These are phyloP conservation scores for Leucocoprinus sp. DNA, from an alignment of 768 basidiomycete genomes.

Conservation along the genomic window DNA sequence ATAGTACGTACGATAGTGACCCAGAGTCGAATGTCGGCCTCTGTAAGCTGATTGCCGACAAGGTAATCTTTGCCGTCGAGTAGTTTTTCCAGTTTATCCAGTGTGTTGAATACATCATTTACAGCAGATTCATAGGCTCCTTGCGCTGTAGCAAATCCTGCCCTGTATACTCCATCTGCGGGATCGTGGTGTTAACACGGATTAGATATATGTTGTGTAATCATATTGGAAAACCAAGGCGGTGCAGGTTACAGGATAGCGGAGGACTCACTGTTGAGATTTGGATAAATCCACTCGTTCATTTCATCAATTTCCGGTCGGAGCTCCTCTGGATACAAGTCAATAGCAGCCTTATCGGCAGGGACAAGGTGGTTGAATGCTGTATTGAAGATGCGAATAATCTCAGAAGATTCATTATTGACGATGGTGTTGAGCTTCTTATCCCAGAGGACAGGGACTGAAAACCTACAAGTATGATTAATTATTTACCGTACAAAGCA, in stretches of 20 bases:
- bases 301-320: constrained; percentile 73
- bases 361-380: constrained; percentile 72
- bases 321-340: constrained; percentile 72
- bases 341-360: constrained; percentile 51
- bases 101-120: constrained; percentile 59
- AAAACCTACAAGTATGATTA: constrained; percentile 43
- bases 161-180: constrained; percentile 78
- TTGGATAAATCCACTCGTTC: constrained; percentile 82
- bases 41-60: constrained; percentile 75
- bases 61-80: constrained; percentile 77
- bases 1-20: constrained; percentile 79
- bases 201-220: neutral
- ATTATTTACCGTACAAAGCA: neutral
- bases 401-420: constrained; percentile 93
- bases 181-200: too few species aligned
- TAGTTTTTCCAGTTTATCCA: constrained; percentile 76
- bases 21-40: constrained; percentile 80
- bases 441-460: constrained; percentile 91
- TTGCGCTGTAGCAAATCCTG: constrained; percentile 81
- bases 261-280: constrained; percentile 62
- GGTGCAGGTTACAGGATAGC: neutral
- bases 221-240: neutral
- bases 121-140: constrained; percentile 78
- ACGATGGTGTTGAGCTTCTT: constrained; percentile 82
- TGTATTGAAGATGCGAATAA: constrained; percentile 88